A percentile compares a stretch with the other conserved stretches of the same genome.
These are phyloP conservation scores for Lagenaria siceraria DNA, from an alignment of 306 rosid species.

Conservation along the genomic window DNA sequence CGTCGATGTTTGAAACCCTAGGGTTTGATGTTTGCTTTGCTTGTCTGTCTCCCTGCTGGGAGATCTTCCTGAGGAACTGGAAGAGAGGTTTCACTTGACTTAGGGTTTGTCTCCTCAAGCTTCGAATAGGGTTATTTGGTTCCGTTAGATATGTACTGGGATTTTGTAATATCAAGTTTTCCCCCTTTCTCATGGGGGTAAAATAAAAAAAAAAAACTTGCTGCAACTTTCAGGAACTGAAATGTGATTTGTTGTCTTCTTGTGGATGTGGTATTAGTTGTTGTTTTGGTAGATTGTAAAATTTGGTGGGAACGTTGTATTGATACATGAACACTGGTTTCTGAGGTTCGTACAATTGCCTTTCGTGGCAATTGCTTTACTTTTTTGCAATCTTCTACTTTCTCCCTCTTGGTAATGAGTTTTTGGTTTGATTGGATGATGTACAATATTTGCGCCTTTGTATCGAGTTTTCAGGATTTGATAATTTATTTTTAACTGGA, in stretches of 20 bases:
- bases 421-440: background rate
- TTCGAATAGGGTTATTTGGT: background rate
- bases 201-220: background rate
- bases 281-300: background rate
- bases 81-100: background rate
- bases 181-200: background rate
- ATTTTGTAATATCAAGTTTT: background rate
- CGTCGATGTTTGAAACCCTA: slow-evolving; percentile 2
- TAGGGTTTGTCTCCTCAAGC: background rate
- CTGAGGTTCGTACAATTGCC: background rate
- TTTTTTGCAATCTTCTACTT: background rate
- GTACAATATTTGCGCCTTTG: background rate
- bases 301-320: background rate
- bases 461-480: background rate
- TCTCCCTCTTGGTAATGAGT: background rate
- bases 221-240: background rate
- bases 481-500: background rate
- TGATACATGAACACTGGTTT: background rate
- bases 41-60: background rate
- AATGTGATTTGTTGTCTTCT: background rate
- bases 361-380: background rate
- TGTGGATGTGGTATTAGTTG: background rate
- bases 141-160: background rate
- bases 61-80: background rate
- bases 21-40: background rate